Conservation (phyloP, 768 basidiomycete species). For the Xanthoconium stramineum region DNA sequence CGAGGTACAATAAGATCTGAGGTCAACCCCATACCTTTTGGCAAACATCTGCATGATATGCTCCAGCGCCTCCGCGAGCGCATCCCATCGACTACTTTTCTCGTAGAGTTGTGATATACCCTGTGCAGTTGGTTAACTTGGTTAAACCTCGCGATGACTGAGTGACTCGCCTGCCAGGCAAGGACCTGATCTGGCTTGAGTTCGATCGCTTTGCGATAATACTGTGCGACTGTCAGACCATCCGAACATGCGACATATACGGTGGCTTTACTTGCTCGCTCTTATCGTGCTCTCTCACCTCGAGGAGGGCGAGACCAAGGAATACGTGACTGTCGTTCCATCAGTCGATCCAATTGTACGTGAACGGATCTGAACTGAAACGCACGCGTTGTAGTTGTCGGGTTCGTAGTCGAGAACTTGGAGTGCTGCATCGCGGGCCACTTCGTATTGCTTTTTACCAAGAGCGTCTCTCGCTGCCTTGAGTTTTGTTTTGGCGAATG, state of each 20-base stretch:
- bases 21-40: conserved; percentile 45
- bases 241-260: neutral
- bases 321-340: conserved; percentile 68
- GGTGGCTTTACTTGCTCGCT: conserved; percentile 80
- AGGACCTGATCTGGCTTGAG: conserved; percentile 66
- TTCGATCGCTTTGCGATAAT: conserved; percentile 74
- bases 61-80: conserved; percentile 50
- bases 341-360: neutral
- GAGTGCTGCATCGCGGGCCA: conserved; percentile 63
- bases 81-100: conserved; percentile 53
- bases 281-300: conserved; percentile 64
- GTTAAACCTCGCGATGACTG: conserved; percentile 4
- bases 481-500: conserved; percentile 66
- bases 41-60: conserved; percentile 57
- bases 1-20: neutral
- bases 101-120: conserved; percentile 76
- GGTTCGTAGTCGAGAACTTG: conserved; percentile 75
- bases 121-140: conserved; percentile 35
- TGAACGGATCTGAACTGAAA: conserved; percentile 12
- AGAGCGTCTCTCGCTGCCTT: conserved; percentile 78
- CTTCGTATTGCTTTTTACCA: conserved; percentile 67
- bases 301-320: conserved; percentile 73
- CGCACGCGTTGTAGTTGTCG: conserved; percentile 86
- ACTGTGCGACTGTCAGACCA: conserved; percentile 41
- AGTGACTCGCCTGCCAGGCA: conserved; percentile 74